Evolutionary conservation across 495 filamentous ascomycete species (phyloP).

Genomic region (Hypoxylon perforatum): DNA sequence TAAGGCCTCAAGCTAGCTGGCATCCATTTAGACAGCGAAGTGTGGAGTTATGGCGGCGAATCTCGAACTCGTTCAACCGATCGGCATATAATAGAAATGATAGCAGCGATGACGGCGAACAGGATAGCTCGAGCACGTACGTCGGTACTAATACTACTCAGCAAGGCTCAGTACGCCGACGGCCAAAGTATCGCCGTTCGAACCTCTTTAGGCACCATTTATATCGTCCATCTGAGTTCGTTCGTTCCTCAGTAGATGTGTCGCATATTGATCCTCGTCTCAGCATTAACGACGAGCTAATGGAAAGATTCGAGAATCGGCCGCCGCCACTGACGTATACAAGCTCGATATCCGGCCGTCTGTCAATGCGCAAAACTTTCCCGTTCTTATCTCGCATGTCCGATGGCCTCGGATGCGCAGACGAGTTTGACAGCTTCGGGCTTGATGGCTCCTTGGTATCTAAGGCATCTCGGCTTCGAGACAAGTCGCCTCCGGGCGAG

Average conservation of each 20-base stretch:
- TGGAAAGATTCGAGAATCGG: constrained; percentile 12
- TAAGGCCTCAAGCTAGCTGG: constrained; percentile 14
- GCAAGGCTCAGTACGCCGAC: constrained; percentile 8
- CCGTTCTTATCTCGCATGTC: constrained; percentile 31
- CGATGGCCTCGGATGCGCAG: constrained; percentile 13
- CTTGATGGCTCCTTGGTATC: constrained; percentile 39
- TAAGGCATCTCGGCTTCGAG: constrained; percentile 22
- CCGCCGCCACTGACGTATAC: constrained; percentile 6
- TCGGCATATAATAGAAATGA: constrained; percentile 28
- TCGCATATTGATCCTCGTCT: constrained; percentile 5
- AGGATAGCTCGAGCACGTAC: constrained; percentile 3
- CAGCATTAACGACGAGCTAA: constrained; percentile 13
- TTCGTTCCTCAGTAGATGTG: constrained; percentile 15
- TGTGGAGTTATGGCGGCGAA: constrained; percentile 36
- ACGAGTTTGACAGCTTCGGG: constrained; percentile 35
- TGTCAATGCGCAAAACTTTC: constrained; percentile 22
- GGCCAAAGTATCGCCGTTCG: constrained; percentile 24
- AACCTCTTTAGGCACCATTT: constrained; percentile 28
- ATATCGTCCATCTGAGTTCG: constrained; percentile 25
- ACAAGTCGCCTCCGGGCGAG: neutral
- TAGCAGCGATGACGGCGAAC: neutral
- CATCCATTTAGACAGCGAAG: constrained; percentile 28
- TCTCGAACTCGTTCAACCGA: constrained; percentile 38
- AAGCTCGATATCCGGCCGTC: constrained; percentile 1
- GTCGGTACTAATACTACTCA: neutral